Evolutionary conservation across 2,329 filamentous ascomycete species (phyloP), one percentile per base, ranked within the genome.

Genomic region (Aspergillus versicolor): DNA sequence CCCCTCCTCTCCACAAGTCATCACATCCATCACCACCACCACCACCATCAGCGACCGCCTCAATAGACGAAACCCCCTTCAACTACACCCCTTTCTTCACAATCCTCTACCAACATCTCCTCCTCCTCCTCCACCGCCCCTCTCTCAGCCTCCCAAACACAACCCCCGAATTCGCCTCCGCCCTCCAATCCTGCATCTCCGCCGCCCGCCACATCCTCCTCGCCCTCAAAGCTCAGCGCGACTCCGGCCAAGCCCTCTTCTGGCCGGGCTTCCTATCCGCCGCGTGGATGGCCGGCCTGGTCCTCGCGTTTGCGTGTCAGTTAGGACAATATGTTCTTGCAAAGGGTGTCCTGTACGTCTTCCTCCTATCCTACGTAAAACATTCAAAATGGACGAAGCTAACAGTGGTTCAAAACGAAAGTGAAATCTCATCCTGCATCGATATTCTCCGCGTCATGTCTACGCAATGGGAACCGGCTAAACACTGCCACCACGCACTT

Each of bases 291-390:
- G 70, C 72, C 0, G 74, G 74, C 11, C 64, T 77, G 5, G 72
- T 77, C 4, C 68, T 76, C 51, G 74, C 73, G 12, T 76, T 76
- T 54, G 74, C 74, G 15, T 77, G 74, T 40, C 74, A 76, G 46
- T 55, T 77, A 6, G 69, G 70, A 12, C 75, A 75, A 58, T 76
- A 76, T 54, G 67, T 70, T 7, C 61, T 74, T 41, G 54, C 57
- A 0, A 72, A 73, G 41, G 74, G 71, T 65, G 71, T 74, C 65
- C 17, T 12, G 44, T 22, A 21, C 21, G 7, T 22, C 53, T 45
- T 21, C 45, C n/a, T 34, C 13, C 24, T 7, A 7, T 7, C 21
- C 21, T 21, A 21, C 21, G 21, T 7, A 4, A 1, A 24, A 24
- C 24, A 4, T 21, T 21, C 21, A 5, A 24, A 24, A 24, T 1